A percentile compares a stretch with the other conserved stretches of the same genome.
Conservation (phyloP, 108 stramenopile genomes). For the Fistulifera pelliculosa region DNA sequence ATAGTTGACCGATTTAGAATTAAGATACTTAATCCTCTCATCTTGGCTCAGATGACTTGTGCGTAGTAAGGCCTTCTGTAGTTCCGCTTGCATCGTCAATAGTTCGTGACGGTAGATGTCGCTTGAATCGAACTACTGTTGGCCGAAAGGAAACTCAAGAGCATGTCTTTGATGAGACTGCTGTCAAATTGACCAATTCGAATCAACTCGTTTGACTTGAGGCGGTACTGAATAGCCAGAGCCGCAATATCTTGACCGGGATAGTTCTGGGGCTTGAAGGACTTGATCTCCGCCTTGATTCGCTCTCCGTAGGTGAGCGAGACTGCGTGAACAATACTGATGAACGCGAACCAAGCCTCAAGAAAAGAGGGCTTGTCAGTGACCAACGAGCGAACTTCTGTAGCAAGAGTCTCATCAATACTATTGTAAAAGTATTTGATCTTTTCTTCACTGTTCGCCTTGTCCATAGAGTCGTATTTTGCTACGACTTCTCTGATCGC, state of each 20-base stretch:
- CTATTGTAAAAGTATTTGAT: too few relatives aligned
- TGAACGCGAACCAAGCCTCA: too few relatives aligned
- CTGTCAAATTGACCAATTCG: slow-evolving; percentile 2
- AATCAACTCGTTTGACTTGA: background rate
- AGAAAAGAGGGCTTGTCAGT: too few relatives aligned
- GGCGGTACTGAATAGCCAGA: background rate
- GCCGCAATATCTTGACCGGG: slow-evolving; percentile 5
- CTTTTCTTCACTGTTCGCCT: too few relatives aligned
- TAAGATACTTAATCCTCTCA: background rate
- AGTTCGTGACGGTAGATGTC: background rate
- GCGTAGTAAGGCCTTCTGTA: background rate
- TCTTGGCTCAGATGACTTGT: background rate
- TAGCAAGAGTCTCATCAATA: too few relatives aligned
- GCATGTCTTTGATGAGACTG: background rate
- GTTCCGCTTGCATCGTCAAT: background rate
- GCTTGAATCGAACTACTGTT: background rate
- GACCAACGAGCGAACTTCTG: too few relatives aligned
- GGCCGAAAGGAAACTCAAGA: background rate
- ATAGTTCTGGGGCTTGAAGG: background rate
- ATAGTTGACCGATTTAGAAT: background rate
- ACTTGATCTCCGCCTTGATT: slow-evolving; percentile 1
- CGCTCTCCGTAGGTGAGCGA: background rate
- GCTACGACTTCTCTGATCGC: too few relatives aligned
- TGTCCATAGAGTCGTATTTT: too few relatives aligned
- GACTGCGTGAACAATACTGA: too few relatives aligned